A percentile compares a stretch with the other conserved stretches of the same genome.
Evolutionary conservation across 2,329 filamentous ascomycete species (phyloP).

Genomic region (Corniculantispora saksenae): DNA sequence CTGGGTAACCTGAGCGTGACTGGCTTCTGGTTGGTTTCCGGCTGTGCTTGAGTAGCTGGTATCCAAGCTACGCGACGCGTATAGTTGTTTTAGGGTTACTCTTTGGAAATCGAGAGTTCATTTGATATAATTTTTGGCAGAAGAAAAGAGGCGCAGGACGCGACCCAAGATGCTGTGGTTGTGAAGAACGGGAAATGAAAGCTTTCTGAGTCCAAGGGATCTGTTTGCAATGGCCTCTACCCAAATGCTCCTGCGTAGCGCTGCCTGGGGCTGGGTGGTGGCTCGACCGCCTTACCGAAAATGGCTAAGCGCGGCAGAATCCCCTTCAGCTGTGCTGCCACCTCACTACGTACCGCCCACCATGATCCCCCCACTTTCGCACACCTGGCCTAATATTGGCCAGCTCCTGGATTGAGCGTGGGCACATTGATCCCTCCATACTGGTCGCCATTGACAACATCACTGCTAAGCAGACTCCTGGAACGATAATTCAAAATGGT

Average conservation of each 20-base stretch:
- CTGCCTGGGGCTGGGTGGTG: conserved; percentile 4
- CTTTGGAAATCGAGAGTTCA: background rate
- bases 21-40: background rate
- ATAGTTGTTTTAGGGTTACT: background rate
- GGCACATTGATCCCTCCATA: conserved; percentile 17
- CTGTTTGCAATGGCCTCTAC: background rate
- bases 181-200: background rate
- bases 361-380: conserved; percentile 20
- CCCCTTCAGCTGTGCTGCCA: conserved; percentile 10
- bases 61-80: background rate
- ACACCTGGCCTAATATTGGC: conserved; percentile 23
- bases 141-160: background rate
- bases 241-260: background rate
- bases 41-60: background rate
- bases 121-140: background rate
- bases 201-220: background rate
- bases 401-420: conserved; percentile 21
- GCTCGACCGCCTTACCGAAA: conserved; percentile 18
- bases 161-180: background rate
- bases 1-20: background rate
- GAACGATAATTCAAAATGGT: conserved; percentile 40
- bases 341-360: background rate
- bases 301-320: conserved; percentile 19
- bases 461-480: conserved; percentile 26
- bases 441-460: conserved; percentile 17